These are phyloP conservation scores for Candida insectorum DNA, from an alignment of 805 yeast species.

Conservation along the genomic window DNA sequence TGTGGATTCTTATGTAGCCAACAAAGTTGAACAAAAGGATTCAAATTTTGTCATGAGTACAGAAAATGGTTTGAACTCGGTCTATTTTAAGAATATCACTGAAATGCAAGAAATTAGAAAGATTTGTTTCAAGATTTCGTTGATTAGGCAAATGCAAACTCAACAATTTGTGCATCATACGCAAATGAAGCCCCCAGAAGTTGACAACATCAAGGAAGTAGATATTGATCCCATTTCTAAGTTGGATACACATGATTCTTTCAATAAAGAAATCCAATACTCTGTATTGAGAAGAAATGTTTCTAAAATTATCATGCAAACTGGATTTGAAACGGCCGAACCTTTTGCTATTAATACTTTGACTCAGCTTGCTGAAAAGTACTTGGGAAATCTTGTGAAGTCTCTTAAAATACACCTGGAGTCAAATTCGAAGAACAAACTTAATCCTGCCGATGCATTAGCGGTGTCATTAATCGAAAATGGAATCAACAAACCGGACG, in stretches of 20 bases:
- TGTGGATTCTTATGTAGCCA: slow-evolving; percentile 28
- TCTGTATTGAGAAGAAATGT: slow-evolving; percentile 65
- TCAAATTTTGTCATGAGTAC: slow-evolving; percentile 32
- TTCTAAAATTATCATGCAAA: slow-evolving; percentile 81
- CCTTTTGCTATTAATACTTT: slow-evolving; percentile 73
- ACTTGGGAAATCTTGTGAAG: slow-evolving; percentile 68
- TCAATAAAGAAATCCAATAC: slow-evolving; percentile 58
- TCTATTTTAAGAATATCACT: slow-evolving; percentile 61
- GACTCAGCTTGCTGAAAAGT: slow-evolving; percentile 80
- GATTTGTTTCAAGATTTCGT: slow-evolving; percentile 81
- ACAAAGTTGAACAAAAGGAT: slow-evolving; percentile 17
- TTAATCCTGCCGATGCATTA: slow-evolving; percentile 44
- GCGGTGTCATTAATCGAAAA: slow-evolving; percentile 71
- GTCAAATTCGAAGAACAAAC: slow-evolving; percentile 46
- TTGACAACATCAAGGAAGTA: slow-evolving; percentile 55
- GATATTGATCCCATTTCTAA: slow-evolving; percentile 86
- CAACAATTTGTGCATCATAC: slow-evolving; percentile 72
- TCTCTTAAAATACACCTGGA: slow-evolving; percentile 72
- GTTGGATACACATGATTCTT: slow-evolving; percentile 62
- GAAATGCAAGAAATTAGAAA: slow-evolving; percentile 87
- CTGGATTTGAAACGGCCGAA: slow-evolving; percentile 86
- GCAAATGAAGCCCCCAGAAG: slow-evolving; percentile 67
- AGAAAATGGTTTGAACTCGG: slow-evolving; percentile 56
- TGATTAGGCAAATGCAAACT: slow-evolving; percentile 88
- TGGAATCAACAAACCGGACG: slow-evolving; percentile 80